Evolutionary conservation across 1,284 basidiomycete genomes (phyloP).

Genomic region (Phylloporus gajari): DNA sequence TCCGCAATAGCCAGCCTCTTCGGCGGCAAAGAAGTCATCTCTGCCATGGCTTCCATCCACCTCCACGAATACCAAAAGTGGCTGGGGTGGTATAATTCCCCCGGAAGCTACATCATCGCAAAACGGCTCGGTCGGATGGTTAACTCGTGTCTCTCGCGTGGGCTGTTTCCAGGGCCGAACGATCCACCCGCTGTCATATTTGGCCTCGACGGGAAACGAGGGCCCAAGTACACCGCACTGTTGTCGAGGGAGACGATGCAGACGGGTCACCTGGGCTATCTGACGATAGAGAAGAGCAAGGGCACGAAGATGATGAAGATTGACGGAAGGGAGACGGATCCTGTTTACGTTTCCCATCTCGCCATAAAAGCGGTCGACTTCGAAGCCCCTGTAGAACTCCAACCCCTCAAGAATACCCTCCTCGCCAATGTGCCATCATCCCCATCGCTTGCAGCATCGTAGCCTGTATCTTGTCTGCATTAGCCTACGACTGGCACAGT

Average conservation of each 20-base stretch:
- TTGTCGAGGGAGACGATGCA: slow-evolving; percentile 14
- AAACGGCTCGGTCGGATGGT: slow-evolving; percentile 39
- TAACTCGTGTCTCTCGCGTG: slow-evolving; percentile 26
- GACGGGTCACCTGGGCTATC: slow-evolving; percentile 34
- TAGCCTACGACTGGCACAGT: background rate
- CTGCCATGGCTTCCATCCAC: slow-evolving; percentile 43
- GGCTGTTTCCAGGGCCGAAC: slow-evolving; percentile 32
- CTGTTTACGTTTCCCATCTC: slow-evolving; percentile 28
- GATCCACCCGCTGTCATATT: slow-evolving; percentile 34
- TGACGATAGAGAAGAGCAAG: slow-evolving; percentile 31
- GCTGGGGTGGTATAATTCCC: background rate
- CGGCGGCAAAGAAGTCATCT: slow-evolving; percentile 45
- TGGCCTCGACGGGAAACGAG: slow-evolving; percentile 40
- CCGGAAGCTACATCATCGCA: background rate
- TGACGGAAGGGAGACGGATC: slow-evolving; percentile 19
- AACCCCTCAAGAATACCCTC: slow-evolving; percentile 20
- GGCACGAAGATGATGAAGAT: background rate
- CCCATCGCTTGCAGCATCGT: slow-evolving; percentile 35
- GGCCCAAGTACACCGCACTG: slow-evolving; percentile 37
- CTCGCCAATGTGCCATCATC: slow-evolving; percentile 33
- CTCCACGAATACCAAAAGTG: slow-evolving; percentile 33
- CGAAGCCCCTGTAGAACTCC: slow-evolving; percentile 1
- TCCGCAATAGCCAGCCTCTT: slow-evolving; percentile 42
- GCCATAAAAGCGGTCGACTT: slow-evolving; percentile 22
- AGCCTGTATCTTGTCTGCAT: background rate